Conservation (phyloP, 768 basidiomycete genomes). For the Boletus edulis region DNA sequence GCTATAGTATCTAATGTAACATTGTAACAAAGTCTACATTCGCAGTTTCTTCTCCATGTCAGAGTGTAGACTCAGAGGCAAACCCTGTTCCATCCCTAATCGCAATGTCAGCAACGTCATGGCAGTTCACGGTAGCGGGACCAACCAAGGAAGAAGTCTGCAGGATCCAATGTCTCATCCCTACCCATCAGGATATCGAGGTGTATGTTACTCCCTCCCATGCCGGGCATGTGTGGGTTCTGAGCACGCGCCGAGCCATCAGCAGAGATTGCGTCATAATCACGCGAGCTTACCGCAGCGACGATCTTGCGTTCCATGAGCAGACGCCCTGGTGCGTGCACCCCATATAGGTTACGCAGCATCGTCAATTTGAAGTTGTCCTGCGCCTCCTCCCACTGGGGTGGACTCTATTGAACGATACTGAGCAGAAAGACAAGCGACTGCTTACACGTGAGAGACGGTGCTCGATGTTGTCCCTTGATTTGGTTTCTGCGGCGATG, state of each 20-base stretch:
- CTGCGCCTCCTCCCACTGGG: constrained; percentile 92
- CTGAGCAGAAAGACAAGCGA: not conserved
- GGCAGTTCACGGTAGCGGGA: constrained; percentile 4
- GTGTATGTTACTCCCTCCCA: constrained; percentile 74
- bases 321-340: constrained; percentile 85
- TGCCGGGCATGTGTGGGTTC: constrained; percentile 65
- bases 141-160: constrained; percentile 79
- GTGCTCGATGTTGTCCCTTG: constrained; percentile 57
- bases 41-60: constrained; percentile 64
- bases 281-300: constrained; percentile 45
- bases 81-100: constrained; percentile 52
- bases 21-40: constrained; percentile 26
- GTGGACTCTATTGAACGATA: not conserved
- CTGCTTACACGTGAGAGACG: constrained; percentile 73
- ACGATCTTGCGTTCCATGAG: constrained; percentile 96
- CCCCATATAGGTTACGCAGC: constrained; percentile 79
- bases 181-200: constrained; percentile 93
- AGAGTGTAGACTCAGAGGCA: constrained; percentile 54
- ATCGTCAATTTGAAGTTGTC: constrained; percentile 82
- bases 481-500: constrained; percentile 71
- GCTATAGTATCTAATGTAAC: not conserved
- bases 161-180: constrained; percentile 77
- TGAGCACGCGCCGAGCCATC: constrained; percentile 27
- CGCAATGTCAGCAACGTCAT: constrained; percentile 1
- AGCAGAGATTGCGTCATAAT: not conserved